Percentiles rank a stretch among this genome's conserved stretches.
These are phyloP conservation scores for Xylariaceae sp. DNA, from an alignment of 2,329 filamentous ascomycete genomes.

Conservation along the genomic window DNA sequence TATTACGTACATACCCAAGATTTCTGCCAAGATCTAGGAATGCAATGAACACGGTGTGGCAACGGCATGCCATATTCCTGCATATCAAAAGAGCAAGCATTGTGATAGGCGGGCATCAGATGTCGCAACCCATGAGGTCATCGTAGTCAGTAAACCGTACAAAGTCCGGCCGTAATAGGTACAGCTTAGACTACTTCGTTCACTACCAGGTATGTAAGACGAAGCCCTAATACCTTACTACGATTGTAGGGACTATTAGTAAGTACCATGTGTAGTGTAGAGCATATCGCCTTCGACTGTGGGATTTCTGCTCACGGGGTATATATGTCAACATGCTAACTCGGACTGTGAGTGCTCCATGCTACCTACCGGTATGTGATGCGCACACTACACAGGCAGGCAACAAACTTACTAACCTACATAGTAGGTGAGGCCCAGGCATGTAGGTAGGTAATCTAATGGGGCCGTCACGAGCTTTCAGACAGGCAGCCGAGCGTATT, in stretches of 20 bases:
- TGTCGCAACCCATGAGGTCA: not conserved
- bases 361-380: no score
- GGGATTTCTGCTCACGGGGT: not conserved
- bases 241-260: no score
- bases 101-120: not conserved
- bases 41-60: conserved; percentile 17
- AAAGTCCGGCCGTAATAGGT: no score
- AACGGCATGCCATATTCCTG: not conserved
- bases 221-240: no score
- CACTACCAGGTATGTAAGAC: no score
- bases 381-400: no score
- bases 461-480: not conserved
- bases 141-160: not conserved
- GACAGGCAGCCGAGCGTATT: not conserved
- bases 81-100: not conserved
- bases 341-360: no score
- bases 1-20: conserved; percentile 19
- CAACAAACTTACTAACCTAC: not conserved
- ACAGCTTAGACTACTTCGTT: no score
- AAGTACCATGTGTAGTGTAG: no score
- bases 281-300: not conserved
- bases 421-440: not conserved
- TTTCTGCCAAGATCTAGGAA: conserved; percentile 6
- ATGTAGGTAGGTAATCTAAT: not conserved
- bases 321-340: no score